Evolutionary conservation across 257 asterid genomes (phyloP), one percentile per base, ranked within the genome.

Genomic region (Marsdenia floribunda): DNA sequence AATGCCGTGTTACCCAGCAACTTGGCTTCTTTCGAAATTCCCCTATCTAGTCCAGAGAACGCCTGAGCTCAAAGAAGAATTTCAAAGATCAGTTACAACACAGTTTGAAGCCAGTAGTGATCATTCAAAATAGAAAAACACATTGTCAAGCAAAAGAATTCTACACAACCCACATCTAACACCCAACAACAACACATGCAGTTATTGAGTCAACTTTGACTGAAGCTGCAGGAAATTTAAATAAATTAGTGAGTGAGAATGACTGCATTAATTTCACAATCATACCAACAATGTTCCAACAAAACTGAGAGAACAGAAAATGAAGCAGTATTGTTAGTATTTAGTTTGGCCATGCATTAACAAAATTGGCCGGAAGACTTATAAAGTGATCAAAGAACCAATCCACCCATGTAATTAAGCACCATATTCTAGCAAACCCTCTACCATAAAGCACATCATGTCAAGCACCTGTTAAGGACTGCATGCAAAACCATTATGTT

Each of bases 1-100:
- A 94, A 77, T 76, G 99, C 97, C 42, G 97, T 92, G 84, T 88
- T 94, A 18, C 98, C 97, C 91, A 81, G 65, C 54, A 87, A 1
- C 72, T 74, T 68, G 14, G 98, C 97, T 83, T 60, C 68, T 35
- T 7, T 54, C 73, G 99, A 90, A 80, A 94, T 92, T 78, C 88
- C 92, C 79, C 79, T 78, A 89, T 94, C 99, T 77, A 94, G 84
- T 82, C 99, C 98, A 86, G 99, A 94, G 81, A 94, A 90, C 38
- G 99, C 99, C 99, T 94, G 88, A 71, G 72, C 66, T 60, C 54
- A n/a, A 75, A 71, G 9, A 40, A 29, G 33, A 74, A 69, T 75
- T 24, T 37, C 58, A 37, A 64, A 37, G 68, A 50, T 73, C 37
- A 66, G 79, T 37, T 49, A 61, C 59, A 12, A 50, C 69, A 74